These are phyloP conservation scores for Elsinoe batatas DNA, from an alignment of 2,329 filamentous ascomycete genomes.

Conservation along the genomic window DNA sequence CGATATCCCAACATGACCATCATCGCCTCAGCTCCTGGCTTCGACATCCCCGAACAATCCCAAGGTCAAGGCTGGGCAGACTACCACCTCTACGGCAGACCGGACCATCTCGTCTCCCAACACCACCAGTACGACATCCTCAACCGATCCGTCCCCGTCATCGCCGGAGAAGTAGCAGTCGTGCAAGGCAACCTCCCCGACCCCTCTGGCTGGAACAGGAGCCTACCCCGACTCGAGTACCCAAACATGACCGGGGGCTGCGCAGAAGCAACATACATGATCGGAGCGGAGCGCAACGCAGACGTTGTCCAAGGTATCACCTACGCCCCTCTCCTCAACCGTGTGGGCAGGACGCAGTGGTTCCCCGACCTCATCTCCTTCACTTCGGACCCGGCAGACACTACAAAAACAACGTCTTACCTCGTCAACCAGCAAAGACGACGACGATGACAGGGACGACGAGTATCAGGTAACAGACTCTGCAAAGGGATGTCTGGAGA, in stretches of 20 bases:
- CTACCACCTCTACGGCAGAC: constrained; percentile 26
- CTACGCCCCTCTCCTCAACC: constrained; percentile 27
- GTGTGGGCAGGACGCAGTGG: constrained; percentile 19
- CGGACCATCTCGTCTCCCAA: constrained; percentile 19
- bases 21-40: constrained; percentile 38
- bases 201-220: constrained; percentile 34
- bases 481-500: no score
- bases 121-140: constrained; percentile 28
- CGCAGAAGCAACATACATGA: constrained; percentile 52
- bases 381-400: constrained; percentile 26
- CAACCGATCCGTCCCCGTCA: constrained; percentile 36
- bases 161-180: constrained; percentile 40
- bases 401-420: constrained; percentile 16
- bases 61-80: constrained; percentile 21
- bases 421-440: constrained; percentile 12
- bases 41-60: constrained; percentile 18
- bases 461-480: no score
- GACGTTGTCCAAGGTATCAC: constrained; percentile 45
- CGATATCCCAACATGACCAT: constrained; percentile 49
- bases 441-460: no score
- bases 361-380: constrained; percentile 30
- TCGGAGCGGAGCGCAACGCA: constrained; percentile 51
- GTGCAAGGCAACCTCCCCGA: constrained; percentile 39
- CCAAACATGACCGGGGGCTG: constrained; percentile 44
- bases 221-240: constrained; percentile 12